These are phyloP conservation scores for Aspergillus sp. DNA, from an alignment of 2,329 filamentous ascomycete genomes.

Conservation along the genomic window DNA sequence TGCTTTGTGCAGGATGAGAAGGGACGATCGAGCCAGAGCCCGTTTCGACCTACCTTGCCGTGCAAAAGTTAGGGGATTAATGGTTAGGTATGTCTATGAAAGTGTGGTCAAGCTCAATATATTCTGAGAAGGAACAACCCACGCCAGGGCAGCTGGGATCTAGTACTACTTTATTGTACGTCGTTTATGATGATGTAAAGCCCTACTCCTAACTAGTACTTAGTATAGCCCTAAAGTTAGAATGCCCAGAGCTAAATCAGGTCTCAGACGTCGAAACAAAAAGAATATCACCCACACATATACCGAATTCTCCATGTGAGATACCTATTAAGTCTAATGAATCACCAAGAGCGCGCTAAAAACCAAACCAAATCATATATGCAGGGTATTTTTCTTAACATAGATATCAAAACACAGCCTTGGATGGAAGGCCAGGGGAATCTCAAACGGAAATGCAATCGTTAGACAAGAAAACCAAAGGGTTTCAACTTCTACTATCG, in stretches of 20 bases:
- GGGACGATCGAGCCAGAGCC: too few relatives aligned
- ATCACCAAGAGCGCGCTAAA: background rate
- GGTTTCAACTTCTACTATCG: background rate
- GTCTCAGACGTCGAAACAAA: too few relatives aligned
- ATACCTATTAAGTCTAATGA: slow-evolving; percentile 4
- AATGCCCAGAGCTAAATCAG: too few relatives aligned
- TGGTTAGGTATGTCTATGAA: background rate
- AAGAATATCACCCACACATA: too few relatives aligned
- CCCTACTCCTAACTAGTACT: background rate
- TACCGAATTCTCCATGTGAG: background rate
- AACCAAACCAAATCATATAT: background rate
- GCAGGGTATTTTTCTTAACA: slow-evolving; percentile 11
- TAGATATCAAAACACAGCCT: slow-evolving; percentile 15
- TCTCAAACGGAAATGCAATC: slow-evolving; percentile 7
- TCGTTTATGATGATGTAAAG: too few relatives aligned
- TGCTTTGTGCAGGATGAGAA: too few relatives aligned
- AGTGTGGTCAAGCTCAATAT: background rate
- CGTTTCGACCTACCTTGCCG: too few relatives aligned
- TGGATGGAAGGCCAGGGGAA: background rate
- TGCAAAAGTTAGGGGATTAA: too few relatives aligned
- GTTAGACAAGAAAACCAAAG: background rate
- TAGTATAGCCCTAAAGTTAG: background rate
- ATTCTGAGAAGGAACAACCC: background rate
- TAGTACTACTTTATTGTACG: too few relatives aligned
- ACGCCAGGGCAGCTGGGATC: too few relatives aligned